Evolutionary conservation across 768 basidiomycete species (phyloP).

Genomic region (Leucosporidium creatinivorum): DNA sequence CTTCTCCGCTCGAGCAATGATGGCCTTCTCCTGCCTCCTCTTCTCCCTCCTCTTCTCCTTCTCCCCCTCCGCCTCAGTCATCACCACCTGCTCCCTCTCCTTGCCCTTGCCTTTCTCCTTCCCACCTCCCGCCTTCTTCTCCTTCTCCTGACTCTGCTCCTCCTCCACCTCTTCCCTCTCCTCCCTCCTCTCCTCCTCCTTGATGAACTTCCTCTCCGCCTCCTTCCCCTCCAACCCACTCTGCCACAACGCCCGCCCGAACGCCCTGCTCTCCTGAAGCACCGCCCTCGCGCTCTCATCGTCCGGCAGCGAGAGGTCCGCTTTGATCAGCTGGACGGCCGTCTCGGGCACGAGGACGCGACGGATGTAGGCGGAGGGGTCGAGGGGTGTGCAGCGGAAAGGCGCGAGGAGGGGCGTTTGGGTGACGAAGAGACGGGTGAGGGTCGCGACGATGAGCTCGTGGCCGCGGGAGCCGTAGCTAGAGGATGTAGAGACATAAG

Average conservation of each 20-base stretch:
- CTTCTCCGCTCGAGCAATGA: conserved; percentile 50
- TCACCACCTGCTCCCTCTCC: neutral
- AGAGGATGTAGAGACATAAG: neutral
- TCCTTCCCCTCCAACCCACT: conserved; percentile 21
- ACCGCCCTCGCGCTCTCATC: conserved; percentile 52
- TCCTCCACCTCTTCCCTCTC: conserved; percentile 46
- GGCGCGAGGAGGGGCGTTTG: conserved; percentile 49
- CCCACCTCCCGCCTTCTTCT: neutral
- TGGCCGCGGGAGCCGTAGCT: conserved; percentile 85
- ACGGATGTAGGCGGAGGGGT: conserved; percentile 66
- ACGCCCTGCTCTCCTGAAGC: conserved; percentile 66
- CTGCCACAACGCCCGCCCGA: conserved; percentile 71
- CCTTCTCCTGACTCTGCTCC: conserved; percentile 43
- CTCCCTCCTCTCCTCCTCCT: conserved; percentile 32
- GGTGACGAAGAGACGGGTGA: conserved; percentile 60
- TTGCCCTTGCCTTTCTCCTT: neutral
- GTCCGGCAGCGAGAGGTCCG: conserved; percentile 51
- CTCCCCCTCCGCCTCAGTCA: neutral
- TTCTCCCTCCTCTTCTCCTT: conserved; percentile 9
- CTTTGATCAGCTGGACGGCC: conserved; percentile 69
- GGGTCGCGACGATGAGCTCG: conserved; percentile 66
- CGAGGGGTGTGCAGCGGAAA: conserved; percentile 50
- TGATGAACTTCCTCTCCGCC: conserved; percentile 1
- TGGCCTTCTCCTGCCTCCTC: conserved; percentile 53
- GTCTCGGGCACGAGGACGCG: conserved; percentile 86